A percentile compares a stretch with the other conserved stretches of the same genome.
Evolutionary conservation across 352 stramenopile genomes (phyloP).

Genomic region (Thraustochytrium striatum): DNA sequence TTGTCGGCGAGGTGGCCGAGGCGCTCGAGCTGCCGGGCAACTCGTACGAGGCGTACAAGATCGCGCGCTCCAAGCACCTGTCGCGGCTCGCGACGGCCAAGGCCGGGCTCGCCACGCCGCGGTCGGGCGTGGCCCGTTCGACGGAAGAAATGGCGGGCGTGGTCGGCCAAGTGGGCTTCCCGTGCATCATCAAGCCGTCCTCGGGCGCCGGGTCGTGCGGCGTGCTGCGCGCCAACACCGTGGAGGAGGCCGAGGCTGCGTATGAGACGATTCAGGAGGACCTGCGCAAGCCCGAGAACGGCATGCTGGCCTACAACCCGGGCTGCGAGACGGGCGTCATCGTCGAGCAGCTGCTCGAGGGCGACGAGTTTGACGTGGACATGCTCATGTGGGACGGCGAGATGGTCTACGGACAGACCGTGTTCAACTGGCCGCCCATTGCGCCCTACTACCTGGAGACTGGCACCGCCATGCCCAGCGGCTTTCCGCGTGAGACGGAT

Average conservation of each 20-base stretch:
- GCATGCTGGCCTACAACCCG: background rate
- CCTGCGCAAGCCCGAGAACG: constrained; percentile 2
- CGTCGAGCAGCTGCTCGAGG: constrained; percentile 48
- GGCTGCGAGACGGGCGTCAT: background rate
- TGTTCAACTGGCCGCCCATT: constrained; percentile 42
- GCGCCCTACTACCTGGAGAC: constrained; percentile 50
- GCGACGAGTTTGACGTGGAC: constrained; percentile 47
- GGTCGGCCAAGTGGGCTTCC: constrained; percentile 39
- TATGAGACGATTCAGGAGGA: constrained; percentile 42
- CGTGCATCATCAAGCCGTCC: constrained; percentile 43
- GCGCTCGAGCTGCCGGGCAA: constrained; percentile 29
- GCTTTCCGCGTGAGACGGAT: background rate
- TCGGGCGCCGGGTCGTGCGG: constrained; percentile 36
- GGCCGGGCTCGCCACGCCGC: constrained; percentile 27
- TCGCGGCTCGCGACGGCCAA: constrained; percentile 10
- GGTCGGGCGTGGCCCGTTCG: background rate
- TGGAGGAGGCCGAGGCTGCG: constrained; percentile 1
- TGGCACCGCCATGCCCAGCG: constrained; percentile 1
- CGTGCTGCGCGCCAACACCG: constrained; percentile 25
- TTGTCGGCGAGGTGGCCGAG: constrained; percentile 33
- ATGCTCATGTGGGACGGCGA: constrained; percentile 26
- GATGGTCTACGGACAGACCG: background rate
- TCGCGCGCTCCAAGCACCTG: constrained; percentile 34
- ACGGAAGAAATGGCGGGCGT: background rate
- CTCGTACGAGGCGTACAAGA: background rate